Evolutionary conservation across 1,139 yeast species (phyloP), one percentile per base, ranked within the genome.

Genomic region (Diutina catenulata): DNA sequence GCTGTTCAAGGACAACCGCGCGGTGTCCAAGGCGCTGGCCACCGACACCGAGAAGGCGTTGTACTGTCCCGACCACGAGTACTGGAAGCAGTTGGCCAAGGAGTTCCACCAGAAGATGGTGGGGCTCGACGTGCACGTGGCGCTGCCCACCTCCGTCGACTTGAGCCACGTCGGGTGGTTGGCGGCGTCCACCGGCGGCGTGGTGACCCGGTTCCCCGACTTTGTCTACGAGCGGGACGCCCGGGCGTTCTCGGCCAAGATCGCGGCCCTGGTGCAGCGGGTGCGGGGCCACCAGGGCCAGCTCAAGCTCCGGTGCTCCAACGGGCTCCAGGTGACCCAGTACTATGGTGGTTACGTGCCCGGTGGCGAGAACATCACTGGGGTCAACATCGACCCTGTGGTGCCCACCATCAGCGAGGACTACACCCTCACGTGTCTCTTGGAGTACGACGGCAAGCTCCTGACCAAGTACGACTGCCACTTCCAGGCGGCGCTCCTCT

Each of bases 401-500:
- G 56, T 87, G 21, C 88, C 96, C 0, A 60, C 74, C 5, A 58
- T 88, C 16, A 69, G 71, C 36, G 68, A 70, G 15, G 80, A 82
- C 48, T 80, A 83, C 37, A 68, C 82, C 2, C 58, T 86, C 41
- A 80, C 86, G 4, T 77, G 84, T 2, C 65, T 84, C 39, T 75
- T 91, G 48, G 69, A 68, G 39, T 81, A 84, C 49, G 96, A 87
- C 51, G 88, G 87, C 1, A 77, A 74, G 43, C 66, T 93, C 35
- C 74, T 78, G 41, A 65, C 82, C 3, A 76, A 76, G 42, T 68
- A 72, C 28, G 95, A 86, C 54, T 84, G 87, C 31, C 94, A 86
- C 55, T 86, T 88, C 64, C 99, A 91, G 59, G 82, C 86, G 2
- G 97, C 97, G 0, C 49, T 91, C 33, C 64, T 93, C 40, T 87